These are phyloP conservation scores for Leccinellum albellum DNA, from an alignment of 768 basidiomycete genomes.

Conservation along the genomic window DNA sequence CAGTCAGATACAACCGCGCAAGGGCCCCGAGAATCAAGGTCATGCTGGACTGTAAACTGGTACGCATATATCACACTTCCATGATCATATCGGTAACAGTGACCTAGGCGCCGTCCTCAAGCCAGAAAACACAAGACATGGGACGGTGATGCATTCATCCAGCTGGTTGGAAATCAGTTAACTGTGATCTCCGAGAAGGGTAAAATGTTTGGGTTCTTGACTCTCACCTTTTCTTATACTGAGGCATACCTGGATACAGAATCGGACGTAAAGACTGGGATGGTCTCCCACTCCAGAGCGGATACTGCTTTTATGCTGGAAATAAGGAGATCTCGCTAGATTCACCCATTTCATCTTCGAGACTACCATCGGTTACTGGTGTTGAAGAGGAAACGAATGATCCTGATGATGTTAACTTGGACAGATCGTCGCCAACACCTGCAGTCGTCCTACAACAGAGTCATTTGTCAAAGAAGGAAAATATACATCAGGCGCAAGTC, in stretches of 20 bases:
- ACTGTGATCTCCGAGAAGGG: constrained; percentile 69
- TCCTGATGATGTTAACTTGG: constrained; percentile 13
- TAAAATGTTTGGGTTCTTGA: constrained; percentile 45
- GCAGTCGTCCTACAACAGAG: constrained; percentile 2
- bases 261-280: constrained; percentile 63
- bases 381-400: constrained; percentile 27
- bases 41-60: constrained; percentile 73
- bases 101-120: constrained; percentile 64
- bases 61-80: constrained; percentile 26
- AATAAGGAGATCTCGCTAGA: constrained; percentile 65
- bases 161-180: constrained; percentile 46
- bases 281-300: constrained; percentile 42
- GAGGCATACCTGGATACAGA: constrained; percentile 32
- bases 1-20: constrained; percentile 6
- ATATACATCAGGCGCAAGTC: constrained; percentile 11
- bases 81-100: constrained; percentile 1
- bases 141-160: constrained; percentile 75
- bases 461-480: constrained; percentile 18
- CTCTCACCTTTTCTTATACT: constrained; percentile 1
- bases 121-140: constrained; percentile 80
- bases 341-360: constrained; percentile 42
- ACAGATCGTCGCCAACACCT: constrained; percentile 13
- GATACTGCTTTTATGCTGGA: constrained; percentile 43
- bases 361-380: constrained; percentile 47
- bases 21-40: constrained; percentile 16